Evolutionary conservation across 495 filamentous ascomycete genomes (phyloP).

Genomic region (Parachaetomium inaequale): DNA sequence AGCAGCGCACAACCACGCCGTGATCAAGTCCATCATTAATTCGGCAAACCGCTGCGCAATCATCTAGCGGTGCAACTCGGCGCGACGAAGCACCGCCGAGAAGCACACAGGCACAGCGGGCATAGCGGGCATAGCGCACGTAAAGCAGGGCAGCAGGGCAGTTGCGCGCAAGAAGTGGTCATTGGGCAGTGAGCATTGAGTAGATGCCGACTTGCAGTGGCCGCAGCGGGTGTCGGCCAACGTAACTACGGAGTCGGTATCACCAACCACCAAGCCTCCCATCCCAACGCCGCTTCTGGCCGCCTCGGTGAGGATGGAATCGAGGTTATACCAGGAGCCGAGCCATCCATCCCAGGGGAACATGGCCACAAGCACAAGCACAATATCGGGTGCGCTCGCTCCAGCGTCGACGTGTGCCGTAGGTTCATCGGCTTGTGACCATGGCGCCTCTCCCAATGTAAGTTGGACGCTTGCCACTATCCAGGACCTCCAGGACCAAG

Average conservation of each 20-base stretch:
- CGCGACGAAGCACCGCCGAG: background rate
- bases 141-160: background rate
- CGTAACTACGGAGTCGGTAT: background rate
- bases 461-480: background rate
- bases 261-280: background rate
- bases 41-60: background rate
- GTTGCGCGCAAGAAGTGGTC: background rate
- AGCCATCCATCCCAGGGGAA: background rate
- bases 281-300: no score
- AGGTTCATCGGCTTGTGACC: background rate
- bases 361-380: background rate
- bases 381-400: background rate
- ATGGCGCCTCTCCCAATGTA: background rate
- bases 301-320: background rate
- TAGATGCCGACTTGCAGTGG: background rate
- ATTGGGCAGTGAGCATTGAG: background rate
- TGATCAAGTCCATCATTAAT: background rate
- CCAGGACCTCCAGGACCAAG: no score
- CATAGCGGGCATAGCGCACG: background rate
- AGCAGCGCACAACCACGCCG: no score
- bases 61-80: background rate
- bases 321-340: background rate
- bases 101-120: background rate
- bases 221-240: background rate
- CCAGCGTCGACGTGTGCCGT: background rate